Percentiles rank a stretch among this genome's conserved stretches.
Conservation (phyloP, 75 land plant genomes). For the Cupressus sempervirens region DNA sequence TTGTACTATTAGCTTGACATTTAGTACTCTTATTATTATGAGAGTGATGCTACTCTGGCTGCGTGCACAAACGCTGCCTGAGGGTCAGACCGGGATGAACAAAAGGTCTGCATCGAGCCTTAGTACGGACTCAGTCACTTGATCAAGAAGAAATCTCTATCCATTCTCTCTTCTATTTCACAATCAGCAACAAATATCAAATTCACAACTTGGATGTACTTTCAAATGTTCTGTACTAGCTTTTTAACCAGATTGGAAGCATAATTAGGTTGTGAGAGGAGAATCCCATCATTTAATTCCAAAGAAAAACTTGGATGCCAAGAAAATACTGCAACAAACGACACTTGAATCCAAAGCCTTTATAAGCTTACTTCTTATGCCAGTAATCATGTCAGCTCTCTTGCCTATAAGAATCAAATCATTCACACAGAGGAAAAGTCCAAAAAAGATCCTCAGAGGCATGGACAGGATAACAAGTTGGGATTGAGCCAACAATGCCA, state of each 20-base stretch:
- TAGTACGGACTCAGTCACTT: background rate
- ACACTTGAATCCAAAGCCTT: background rate
- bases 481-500: background rate
- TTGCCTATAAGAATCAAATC: background rate
- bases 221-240: background rate
- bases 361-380: background rate
- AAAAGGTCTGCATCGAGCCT: background rate
- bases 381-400: background rate
- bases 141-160: background rate
- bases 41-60: background rate
- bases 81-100: background rate
- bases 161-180: no score
- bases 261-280: background rate
- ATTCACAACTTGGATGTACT: background rate
- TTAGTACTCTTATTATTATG: background rate
- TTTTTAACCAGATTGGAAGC: background rate
- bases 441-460: background rate
- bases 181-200: background rate
- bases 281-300: background rate
- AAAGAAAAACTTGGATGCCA: background rate
- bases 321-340: background rate
- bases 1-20: background rate
- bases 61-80: background rate
- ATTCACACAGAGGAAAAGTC: background rate
- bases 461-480: background rate